Evolutionary conservation across 2,329 filamentous ascomycete genomes (phyloP), one percentile per base, ranked within the genome.

Genomic region (Neofusicoccum ribis): DNA sequence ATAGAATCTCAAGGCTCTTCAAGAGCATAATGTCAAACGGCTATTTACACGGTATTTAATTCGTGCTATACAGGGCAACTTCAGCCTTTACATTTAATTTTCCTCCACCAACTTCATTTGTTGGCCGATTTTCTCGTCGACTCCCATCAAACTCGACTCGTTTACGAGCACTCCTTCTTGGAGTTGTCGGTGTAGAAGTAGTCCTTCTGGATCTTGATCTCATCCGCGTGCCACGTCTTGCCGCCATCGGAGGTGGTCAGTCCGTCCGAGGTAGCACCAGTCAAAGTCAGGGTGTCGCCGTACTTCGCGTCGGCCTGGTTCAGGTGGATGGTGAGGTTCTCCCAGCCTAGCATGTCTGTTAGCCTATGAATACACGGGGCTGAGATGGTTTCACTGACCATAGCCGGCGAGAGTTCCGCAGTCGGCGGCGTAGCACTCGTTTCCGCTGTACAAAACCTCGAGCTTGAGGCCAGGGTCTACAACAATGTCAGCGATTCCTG

Each of bases 381-480:
- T 31, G 27, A 31, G 27, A 31, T 6, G 27, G 5, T 31, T 31
- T 5, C 27, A 5, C 27, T 31, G 36, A 63, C 60, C 62, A 37
- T 68, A 66, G 27, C 52, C 61, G 17, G 50, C 37, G 20, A 68
- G 60, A 8, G 56, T 65, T 14, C 66, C 65, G 44, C 66, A 68
- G 27, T 51, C 50, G 23, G 39, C 50, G 15, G 17, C 39, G 60
- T 66, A 66, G 56, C 66, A 68, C 56, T 68, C 66, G 27, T 61
- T 66, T 12, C 52, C 65, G 2, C 67, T 83, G 66, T 68, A 68
- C 43, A 68, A 68, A 11, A 68, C 65, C 5, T 44, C 52, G 43
- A 65, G 66, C 56, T 68, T 66, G 52, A 68, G 61, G 9, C 61
- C 66, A 20, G 63, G 54, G 44, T 49, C 63, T 65, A 37, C 1